Base-by-base conservation (phyloP, 2,329 filamentous ascomycete genomes). In the Arachnomyces sp. region DNA sequence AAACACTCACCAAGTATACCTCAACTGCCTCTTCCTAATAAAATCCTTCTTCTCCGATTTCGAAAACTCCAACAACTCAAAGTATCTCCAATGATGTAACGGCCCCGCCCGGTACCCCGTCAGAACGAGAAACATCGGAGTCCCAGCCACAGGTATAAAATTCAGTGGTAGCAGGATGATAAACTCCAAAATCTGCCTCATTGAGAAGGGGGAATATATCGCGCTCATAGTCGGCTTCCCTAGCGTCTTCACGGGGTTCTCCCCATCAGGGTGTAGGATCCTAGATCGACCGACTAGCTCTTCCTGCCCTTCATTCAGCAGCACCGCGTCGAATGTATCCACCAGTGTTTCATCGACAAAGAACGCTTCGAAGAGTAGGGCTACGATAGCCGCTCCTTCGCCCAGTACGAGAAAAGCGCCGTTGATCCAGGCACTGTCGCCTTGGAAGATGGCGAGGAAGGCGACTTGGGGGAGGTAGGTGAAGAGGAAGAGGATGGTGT, bases 1-100 rank as follows among this genome's bases (percentile, higher is more conserved):
- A 14, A 18, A 11, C 5, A 55, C 64, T 54, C 59, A 78, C 86
- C 86, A 94, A 11, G 87, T 81, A 58, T 95, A 96, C 43, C 92
- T 84, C 76, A 85, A 84, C 46, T 77, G 71, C 39, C 82, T 74
- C 32, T 69, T 70, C 43, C 72, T 73, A 18, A 90, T 76, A 52
- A 84, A 86, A 18, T 68, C 68, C 53, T 85, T 85, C 47, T 79
- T 73, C 56, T 93, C 77, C 51, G 82, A 79, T 60, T 81, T 87
- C 31, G 75, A 75, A 48, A 93, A 71, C 0, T 81, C 84, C 31
- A 81, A 72, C 36, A 98, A 70, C 53, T 88, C 77, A 58, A 89
- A 95, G 71, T 92, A 95, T 43, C 92, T 73, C 70, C 89, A 92
- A 52, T 95, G 89, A 40, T 92, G 82, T 18, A 96, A 76, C 25